Conservation (phyloP, 805 yeast species). For the Candida krabiensis region DNA sequence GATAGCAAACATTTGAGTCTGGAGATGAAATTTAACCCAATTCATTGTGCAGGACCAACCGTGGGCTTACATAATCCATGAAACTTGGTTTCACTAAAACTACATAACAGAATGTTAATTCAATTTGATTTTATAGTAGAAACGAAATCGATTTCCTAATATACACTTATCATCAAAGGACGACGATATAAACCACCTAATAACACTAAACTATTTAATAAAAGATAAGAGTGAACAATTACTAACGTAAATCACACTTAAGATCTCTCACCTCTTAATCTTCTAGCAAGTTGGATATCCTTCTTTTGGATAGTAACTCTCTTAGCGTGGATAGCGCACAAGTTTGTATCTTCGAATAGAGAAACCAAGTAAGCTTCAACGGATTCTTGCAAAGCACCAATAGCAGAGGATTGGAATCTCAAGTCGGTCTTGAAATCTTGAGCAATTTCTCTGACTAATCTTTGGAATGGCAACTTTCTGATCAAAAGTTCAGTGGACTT, state of each 20-base stretch:
- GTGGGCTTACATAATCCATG: no score
- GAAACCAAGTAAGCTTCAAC: slow-evolving; percentile 98
- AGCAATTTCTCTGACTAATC: slow-evolving; percentile 94
- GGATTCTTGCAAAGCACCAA: slow-evolving; percentile 97
- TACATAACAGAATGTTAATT: no score
- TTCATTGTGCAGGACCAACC: no score
- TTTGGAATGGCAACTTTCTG: slow-evolving; percentile 96
- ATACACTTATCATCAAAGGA: slow-evolving; percentile 18
- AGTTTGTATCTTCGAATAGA: slow-evolving; percentile 94
- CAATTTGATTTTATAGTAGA: no score
- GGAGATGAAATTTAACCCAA: no score
- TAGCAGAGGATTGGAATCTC: slow-evolving; percentile 96
- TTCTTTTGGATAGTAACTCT: slow-evolving; percentile 98
- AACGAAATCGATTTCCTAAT: slow-evolving; percentile 23
- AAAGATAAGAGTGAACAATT: slow-evolving; percentile 5
- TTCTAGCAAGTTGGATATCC: slow-evolving; percentile 96
- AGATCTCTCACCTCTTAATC: slow-evolving; percentile 96
- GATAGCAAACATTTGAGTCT: no score
- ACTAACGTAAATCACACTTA: slow-evolving; percentile 34
- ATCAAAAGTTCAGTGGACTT: slow-evolving; percentile 92
- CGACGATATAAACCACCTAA: slow-evolving; percentile 9
- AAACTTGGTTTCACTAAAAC: no score
- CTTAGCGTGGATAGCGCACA: slow-evolving; percentile 99
- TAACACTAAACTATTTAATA: slow-evolving; percentile 23
- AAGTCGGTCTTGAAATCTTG: slow-evolving; percentile 91